A percentile compares a stretch with the other conserved stretches of the same genome.
phyloP scores from a whole-genome alignment of 768 basidiomycete species.

The Terana coerulea region DNA sequence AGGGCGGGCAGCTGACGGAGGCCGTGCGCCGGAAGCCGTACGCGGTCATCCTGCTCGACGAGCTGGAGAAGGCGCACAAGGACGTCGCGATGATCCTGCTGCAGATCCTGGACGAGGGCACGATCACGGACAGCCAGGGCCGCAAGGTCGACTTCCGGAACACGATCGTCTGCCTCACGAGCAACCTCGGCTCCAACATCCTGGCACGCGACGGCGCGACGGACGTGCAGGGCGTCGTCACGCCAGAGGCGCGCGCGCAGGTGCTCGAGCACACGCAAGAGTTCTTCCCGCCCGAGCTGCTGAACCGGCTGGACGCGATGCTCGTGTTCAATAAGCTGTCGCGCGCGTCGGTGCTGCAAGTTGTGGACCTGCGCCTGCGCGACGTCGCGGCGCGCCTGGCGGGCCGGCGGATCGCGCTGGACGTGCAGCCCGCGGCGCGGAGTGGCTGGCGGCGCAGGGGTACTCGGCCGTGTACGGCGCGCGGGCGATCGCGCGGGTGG shows the following conservation, averaged over 20 bases:
- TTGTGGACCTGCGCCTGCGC: slow-evolving; percentile 70
- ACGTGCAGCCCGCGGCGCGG: slow-evolving; percentile 59
- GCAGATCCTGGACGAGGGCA: slow-evolving; percentile 89
- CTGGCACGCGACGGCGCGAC: slow-evolving; percentile 66
- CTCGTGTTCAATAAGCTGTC: slow-evolving; percentile 91
- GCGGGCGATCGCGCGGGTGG: slow-evolving; percentile 82
- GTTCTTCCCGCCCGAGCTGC: slow-evolving; percentile 86
- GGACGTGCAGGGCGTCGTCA: slow-evolving; percentile 60
- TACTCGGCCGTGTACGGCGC: slow-evolving; percentile 88
- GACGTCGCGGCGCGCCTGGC: slow-evolving; percentile 70
- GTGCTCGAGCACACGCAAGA: slow-evolving; percentile 74
- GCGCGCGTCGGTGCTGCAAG: slow-evolving; percentile 64
- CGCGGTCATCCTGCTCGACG: slow-evolving; percentile 65
- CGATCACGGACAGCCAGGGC: slow-evolving; percentile 87
- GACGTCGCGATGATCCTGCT: slow-evolving; percentile 89
- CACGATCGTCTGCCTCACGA: slow-evolving; percentile 88
- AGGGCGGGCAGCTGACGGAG: slow-evolving; percentile 41
- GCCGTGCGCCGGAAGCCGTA: slow-evolving; percentile 64
- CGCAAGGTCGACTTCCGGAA: slow-evolving; percentile 92
- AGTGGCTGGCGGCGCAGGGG: slow-evolving; percentile 72
- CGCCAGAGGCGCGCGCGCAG: slow-evolving; percentile 52
- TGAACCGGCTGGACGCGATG: slow-evolving; percentile 86
- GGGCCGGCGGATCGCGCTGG: slow-evolving; percentile 62
- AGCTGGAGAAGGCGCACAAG: slow-evolving; percentile 83
- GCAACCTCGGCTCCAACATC: slow-evolving; percentile 81